phyloP scores from a whole-genome alignment of 2,329 filamentous ascomycete species.

The Claviceps sp. region DNA sequence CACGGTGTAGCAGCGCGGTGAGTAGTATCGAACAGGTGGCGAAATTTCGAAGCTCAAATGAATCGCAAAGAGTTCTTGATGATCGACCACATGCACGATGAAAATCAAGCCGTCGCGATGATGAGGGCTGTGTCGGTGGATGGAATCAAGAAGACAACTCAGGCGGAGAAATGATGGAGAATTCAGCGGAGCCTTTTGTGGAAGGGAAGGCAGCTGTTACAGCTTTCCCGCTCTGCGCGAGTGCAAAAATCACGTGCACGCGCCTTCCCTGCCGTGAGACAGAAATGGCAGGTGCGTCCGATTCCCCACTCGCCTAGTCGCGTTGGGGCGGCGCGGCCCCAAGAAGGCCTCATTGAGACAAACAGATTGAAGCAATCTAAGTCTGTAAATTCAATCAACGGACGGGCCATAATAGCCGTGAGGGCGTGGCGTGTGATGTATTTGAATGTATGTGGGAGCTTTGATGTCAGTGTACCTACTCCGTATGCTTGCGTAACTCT shows the following conservation, averaged over 20 bases:
- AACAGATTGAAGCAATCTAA: too few relatives aligned
- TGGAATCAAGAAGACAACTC: not conserved
- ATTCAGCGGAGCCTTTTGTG: not conserved
- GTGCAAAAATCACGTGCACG: conserved; percentile 1
- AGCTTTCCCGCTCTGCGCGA: not conserved
- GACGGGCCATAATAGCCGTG: too few relatives aligned
- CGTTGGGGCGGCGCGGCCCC: too few relatives aligned
- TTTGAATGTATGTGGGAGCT: too few relatives aligned
- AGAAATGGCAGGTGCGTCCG: not conserved
- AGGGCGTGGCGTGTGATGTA: too few relatives aligned
- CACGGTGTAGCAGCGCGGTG: not conserved
- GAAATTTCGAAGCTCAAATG: not conserved
- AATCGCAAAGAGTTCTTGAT: not conserved
- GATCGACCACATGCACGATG: not conserved
- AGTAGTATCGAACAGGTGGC: not conserved
- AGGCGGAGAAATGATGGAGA: not conserved
- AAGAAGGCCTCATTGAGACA: too few relatives aligned
- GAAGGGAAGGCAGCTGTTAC: not conserved
- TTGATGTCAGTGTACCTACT: too few relatives aligned
- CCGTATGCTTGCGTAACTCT: too few relatives aligned
- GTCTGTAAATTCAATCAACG: too few relatives aligned
- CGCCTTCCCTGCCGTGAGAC: not conserved
- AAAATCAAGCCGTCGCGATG: not conserved
- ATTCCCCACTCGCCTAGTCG: not conserved
- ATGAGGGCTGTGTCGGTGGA: not conserved